Evolutionary conservation across 2,329 filamentous ascomycete species (phyloP), one percentile per base, ranked within the genome.

Genomic region (Fusarium subglutinans): DNA sequence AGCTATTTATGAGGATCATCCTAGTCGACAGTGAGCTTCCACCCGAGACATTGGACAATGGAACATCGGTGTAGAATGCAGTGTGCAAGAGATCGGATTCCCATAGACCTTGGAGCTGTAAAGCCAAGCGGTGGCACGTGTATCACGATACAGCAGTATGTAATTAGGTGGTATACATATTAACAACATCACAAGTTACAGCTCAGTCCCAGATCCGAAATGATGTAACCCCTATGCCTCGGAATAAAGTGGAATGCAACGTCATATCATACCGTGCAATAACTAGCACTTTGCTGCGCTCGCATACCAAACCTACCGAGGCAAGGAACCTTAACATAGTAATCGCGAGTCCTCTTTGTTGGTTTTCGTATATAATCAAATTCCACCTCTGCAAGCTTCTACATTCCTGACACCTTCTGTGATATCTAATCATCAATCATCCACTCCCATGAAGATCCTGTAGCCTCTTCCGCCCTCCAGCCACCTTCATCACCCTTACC

Each of bases 401-500:
- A 24, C 66, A 66, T 61, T 70, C 68, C 66, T 61, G 24, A 59
- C 33, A 30, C 22, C 24, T 33, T 54, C 37, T 50, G 37, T n/a
- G 54, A 55, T 50, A 70, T 55, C 60, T 66, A 44, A 66, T 70
- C 59, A 33, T 59, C 66, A 48, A 47, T 33, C 66, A 48, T 53
- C 30, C 45, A 59, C 45, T 53, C 13, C 22, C 40, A 58, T 40
- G 43, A 41, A 47, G 48, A 45, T 38, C 20, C 47, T 45, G 22
- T 51, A 15, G 57, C 50, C 71, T 63, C 28, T 65, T 72, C 63
- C 63, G 24, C 30, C 56, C 28, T 69, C 72, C 72, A 74, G 68
- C 72, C 72, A 74, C 72, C 72, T 59, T 37, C 48, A 64, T 65
- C 55, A 51, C 58, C 37, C 48, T 43, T 56, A n/a, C 20, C 45